phyloP scores from a whole-genome alignment of 257 asterid species.

The Solanum boliviense region DNA sequence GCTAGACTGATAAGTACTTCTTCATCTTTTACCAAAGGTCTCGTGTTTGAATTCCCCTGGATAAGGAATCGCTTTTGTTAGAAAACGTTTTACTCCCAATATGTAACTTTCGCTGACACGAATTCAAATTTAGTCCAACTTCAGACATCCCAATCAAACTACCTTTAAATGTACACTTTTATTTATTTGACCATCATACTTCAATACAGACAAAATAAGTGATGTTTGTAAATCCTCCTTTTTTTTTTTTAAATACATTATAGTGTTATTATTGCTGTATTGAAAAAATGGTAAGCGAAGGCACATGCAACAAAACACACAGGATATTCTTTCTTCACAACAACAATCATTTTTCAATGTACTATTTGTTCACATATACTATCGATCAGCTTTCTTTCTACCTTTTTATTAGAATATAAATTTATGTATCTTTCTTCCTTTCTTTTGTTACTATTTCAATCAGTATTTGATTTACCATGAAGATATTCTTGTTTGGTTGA shows the following conservation, averaged over 20 bases:
- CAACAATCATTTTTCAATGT: constrained; percentile 39
- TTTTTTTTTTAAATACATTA: background rate
- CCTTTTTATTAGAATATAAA: background rate
- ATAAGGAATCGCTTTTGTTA: too few relatives aligned
- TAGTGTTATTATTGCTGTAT: constrained; percentile 14
- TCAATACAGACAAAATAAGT: constrained; percentile 22
- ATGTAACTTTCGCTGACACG: rapidly evolving
- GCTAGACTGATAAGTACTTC: background rate
- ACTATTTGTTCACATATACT: background rate
- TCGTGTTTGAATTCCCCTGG: rapidly evolving
- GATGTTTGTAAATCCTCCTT: constrained; percentile 5
- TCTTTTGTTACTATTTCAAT: background rate
- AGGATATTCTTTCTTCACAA: constrained; percentile 33
- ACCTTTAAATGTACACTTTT: background rate
- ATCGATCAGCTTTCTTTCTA: background rate
- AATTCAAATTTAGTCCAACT: background rate
- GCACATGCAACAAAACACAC: constrained; percentile 10
- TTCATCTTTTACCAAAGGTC: background rate
- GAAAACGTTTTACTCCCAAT: rapidly evolving
- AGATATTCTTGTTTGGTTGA: background rate
- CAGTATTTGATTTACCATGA: background rate
- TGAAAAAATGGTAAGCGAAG: constrained; percentile 11
- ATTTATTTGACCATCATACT: constrained; percentile 19
- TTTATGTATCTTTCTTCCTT: background rate
- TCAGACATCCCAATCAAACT: background rate